A percentile compares a stretch with the other conserved stretches of the same genome.
Evolutionary conservation across 1,284 basidiomycete species (phyloP).

Genomic region (Erythrobasidium hasegawianum): DNA sequence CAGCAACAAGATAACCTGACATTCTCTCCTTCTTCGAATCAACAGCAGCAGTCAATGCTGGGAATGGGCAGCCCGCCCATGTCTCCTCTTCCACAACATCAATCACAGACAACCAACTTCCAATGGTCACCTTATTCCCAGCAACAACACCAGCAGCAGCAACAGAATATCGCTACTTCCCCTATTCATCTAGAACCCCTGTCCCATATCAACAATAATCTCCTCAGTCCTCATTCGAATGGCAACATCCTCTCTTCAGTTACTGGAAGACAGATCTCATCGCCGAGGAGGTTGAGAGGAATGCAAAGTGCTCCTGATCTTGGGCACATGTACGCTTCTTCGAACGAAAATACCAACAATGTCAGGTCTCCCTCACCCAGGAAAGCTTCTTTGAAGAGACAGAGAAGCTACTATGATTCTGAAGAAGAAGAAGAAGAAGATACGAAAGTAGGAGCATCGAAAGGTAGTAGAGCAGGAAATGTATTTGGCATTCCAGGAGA

Average conservation of each 20-base stretch:
- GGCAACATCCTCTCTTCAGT: background rate
- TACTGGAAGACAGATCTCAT: slow-evolving; percentile 18
- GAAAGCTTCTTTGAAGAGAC: slow-evolving; percentile 28
- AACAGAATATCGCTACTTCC: slow-evolving; percentile 4
- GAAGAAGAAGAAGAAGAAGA: slow-evolving; percentile 20
- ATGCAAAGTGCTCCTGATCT: slow-evolving; percentile 35
- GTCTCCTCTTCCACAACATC: slow-evolving; percentile 8
- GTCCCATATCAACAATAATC: slow-evolving; percentile 8
- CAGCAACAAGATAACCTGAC: slow-evolving; percentile 2
- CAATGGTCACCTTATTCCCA: slow-evolving; percentile 20
- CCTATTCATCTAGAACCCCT: slow-evolving; percentile 5
- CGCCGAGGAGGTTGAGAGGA: slow-evolving; percentile 21
- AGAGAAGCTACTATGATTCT: slow-evolving; percentile 16
- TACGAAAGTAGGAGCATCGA: too few species aligned
- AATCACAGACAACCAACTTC: background rate
- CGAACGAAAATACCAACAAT: slow-evolving; percentile 11
- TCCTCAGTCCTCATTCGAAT: slow-evolving; percentile 21
- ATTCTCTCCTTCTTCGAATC: background rate
- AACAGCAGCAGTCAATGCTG: background rate
- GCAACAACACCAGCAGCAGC: slow-evolving; percentile 22
- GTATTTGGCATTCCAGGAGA: too few species aligned
- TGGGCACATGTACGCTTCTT: slow-evolving; percentile 11
- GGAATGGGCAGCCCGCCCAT: slow-evolving; percentile 24
- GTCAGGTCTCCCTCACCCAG: slow-evolving; percentile 18
- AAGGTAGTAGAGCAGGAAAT: too few species aligned